A percentile compares a stretch with the other conserved stretches of the same genome.
These are phyloP conservation scores for Cyclocybe cylindracea DNA, from an alignment of 768 basidiomycete species.

Conservation along the genomic window DNA sequence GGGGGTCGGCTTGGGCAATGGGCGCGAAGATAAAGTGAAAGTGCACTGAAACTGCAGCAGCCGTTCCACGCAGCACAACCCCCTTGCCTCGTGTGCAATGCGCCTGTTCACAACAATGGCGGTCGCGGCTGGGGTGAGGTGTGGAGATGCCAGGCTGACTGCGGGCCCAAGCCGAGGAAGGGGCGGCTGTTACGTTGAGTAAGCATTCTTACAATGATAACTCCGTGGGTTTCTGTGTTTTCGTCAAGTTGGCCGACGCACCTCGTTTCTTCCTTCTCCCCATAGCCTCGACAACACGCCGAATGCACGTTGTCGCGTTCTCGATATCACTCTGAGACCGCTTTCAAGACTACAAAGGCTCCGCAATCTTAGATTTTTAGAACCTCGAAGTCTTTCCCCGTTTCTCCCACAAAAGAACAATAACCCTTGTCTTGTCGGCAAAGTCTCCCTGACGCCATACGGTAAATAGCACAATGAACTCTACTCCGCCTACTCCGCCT, in stretches of 20 bases:
- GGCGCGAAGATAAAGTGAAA: too few species aligned
- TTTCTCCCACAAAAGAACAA: slow-evolving; percentile 21
- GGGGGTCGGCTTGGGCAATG: too few species aligned
- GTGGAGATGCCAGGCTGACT: background rate
- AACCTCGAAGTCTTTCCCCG: slow-evolving; percentile 8
- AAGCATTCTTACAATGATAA: too few species aligned
- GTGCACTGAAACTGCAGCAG: too few species aligned
- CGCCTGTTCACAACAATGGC: background rate
- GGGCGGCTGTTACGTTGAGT: slow-evolving; percentile 1
- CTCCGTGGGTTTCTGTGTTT: background rate
- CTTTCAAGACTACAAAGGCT: slow-evolving; percentile 7
- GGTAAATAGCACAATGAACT: slow-evolving; percentile 21
- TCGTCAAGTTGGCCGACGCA: slow-evolving; percentile 8
- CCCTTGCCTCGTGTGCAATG: too few species aligned
- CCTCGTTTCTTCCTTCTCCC: slow-evolving; percentile 15
- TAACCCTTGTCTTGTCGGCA: slow-evolving; percentile 15
- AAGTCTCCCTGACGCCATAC: slow-evolving; percentile 7
- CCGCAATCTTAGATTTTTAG: background rate
- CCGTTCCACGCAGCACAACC: too few species aligned
- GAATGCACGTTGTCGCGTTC: slow-evolving; percentile 15
- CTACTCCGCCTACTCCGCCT: background rate
- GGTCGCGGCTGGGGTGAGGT: background rate
- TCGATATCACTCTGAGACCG: slow-evolving; percentile 4
- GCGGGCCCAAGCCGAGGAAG: background rate
- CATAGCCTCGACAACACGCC: slow-evolving; percentile 15